These are phyloP conservation scores for Pistacia atlantica DNA, from an alignment of 345 rosid genomes.

Conservation along the genomic window DNA sequence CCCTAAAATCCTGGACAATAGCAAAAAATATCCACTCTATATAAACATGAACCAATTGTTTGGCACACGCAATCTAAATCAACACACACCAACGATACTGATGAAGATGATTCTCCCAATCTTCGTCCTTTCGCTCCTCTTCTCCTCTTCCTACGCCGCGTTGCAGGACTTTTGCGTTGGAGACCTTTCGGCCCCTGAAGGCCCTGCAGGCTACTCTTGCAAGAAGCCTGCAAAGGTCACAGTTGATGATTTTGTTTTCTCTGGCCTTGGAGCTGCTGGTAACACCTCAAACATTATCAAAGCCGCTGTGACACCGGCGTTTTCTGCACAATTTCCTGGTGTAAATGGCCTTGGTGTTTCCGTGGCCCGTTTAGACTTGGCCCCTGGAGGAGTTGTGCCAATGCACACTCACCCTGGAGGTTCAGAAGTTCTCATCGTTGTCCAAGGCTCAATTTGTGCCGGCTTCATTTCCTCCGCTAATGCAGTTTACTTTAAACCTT, in stretches of 20 bases:
- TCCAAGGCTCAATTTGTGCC: conserved; percentile 63
- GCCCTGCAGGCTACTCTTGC: conserved; percentile 78
- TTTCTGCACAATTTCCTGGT: conserved; percentile 56
- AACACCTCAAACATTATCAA: conserved; percentile 73
- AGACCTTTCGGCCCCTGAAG: conserved; percentile 48
- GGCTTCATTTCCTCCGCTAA: conserved; percentile 81
- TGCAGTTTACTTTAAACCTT: conserved; percentile 53
- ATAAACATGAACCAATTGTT: conserved; percentile 12
- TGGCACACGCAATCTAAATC: neutral
- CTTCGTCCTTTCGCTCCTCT: conserved; percentile 43
- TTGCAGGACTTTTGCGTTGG: conserved; percentile 82
- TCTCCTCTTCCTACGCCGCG: conserved; percentile 52
- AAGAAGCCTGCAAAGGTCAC: conserved; percentile 52
- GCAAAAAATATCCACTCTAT: conserved; percentile 21
- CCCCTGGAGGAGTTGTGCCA: conserved; percentile 68
- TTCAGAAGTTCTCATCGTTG: conserved; percentile 56
- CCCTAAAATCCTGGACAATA: neutral
- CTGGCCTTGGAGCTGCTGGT: conserved; percentile 57
- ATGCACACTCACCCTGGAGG: conserved; percentile 86
- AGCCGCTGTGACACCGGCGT: conserved; percentile 79
- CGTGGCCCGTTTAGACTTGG: conserved; percentile 74
- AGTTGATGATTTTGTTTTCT: conserved; percentile 62
- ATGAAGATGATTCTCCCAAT: conserved; percentile 44
- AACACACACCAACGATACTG: neutral
- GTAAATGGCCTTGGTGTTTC: conserved; percentile 80